phyloP scores from a whole-genome alignment of 129 eudicot genomes.

The Dittrichia graveolens region DNA sequence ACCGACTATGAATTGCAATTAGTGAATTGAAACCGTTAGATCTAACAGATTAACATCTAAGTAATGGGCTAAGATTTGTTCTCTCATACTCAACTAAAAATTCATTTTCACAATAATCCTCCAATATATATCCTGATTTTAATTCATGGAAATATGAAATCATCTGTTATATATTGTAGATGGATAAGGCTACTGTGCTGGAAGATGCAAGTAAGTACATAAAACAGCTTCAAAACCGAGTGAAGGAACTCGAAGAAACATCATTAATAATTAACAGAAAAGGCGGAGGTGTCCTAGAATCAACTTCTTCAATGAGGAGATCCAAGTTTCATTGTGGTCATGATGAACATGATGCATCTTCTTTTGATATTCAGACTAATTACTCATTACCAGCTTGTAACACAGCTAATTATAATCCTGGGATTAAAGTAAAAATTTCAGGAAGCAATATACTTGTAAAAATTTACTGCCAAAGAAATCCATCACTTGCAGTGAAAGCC shows the following conservation, averaged over 20 bases:
- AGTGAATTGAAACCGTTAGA: too few relatives aligned
- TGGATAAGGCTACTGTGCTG: slow-evolving; percentile 37
- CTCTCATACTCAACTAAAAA: too few relatives aligned
- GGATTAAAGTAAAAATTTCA: slow-evolving; percentile 29
- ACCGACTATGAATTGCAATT: too few relatives aligned
- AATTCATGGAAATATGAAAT: background rate
- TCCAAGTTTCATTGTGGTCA: slow-evolving; percentile 14
- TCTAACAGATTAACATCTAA: too few relatives aligned
- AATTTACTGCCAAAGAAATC: slow-evolving; percentile 25
- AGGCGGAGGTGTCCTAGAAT: background rate
- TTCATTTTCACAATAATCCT: too few relatives aligned
- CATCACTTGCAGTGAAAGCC: slow-evolving; percentile 24
- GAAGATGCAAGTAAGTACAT: slow-evolving; percentile 38
- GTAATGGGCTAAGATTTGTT: too few relatives aligned
- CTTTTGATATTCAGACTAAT: slow-evolving; percentile 18
- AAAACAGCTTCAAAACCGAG: slow-evolving; percentile 33
- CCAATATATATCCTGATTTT: too few relatives aligned
- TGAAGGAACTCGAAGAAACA: slow-evolving; percentile 37
- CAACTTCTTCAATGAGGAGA: slow-evolving; percentile 21
- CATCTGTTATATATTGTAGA: slow-evolving; percentile 19
- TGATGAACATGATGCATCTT: slow-evolving; percentile 31
- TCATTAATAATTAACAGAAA: background rate
- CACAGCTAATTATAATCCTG: slow-evolving; percentile 3
- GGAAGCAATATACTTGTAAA: slow-evolving; percentile 30
- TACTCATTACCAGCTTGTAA: slow-evolving; percentile 17